Evolutionary conservation across 176 grass and related monocot species (phyloP).

Genomic region (Paspalum notatum): DNA sequence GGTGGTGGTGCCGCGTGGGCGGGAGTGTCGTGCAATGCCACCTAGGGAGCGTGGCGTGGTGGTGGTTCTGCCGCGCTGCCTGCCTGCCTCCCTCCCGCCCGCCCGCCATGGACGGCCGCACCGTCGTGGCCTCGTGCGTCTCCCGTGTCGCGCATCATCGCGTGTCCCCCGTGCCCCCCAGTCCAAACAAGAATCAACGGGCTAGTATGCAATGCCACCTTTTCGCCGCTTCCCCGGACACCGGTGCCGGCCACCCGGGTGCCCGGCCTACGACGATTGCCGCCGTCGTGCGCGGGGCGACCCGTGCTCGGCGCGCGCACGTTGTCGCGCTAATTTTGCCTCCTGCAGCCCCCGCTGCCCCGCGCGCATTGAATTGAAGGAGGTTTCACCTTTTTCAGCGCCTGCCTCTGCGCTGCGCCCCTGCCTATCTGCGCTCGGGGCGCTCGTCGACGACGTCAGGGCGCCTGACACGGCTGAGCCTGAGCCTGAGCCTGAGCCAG

Average conservation of each 20-base stretch:
- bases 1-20: too few relatives aligned
- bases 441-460: slow-evolving; percentile 14
- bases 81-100: too few relatives aligned
- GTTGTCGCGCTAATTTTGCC: slow-evolving; percentile 19
- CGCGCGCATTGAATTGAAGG: background rate
- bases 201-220: too few relatives aligned
- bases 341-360: background rate
- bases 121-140: slow-evolving; percentile 31
- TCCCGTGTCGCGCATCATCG: background rate
- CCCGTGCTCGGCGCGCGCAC: slow-evolving; percentile 9
- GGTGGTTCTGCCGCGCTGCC: too few relatives aligned
- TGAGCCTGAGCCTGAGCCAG: too few relatives aligned
- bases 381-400: slow-evolving; percentile 4
- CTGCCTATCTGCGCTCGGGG: background rate
- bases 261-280: background rate
- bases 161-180: background rate
- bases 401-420: background rate
- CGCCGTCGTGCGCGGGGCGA: background rate
- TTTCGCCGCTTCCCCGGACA: too few relatives aligned
- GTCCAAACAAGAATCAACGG: too few relatives aligned
- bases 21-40: too few relatives aligned
- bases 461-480: slow-evolving; percentile 2
- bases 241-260: too few relatives aligned
- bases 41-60: too few relatives aligned
- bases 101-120: background rate